Evolutionary conservation across 2,329 filamentous ascomycete species (phyloP).

Genomic region (Periglandula ipomoeae): DNA sequence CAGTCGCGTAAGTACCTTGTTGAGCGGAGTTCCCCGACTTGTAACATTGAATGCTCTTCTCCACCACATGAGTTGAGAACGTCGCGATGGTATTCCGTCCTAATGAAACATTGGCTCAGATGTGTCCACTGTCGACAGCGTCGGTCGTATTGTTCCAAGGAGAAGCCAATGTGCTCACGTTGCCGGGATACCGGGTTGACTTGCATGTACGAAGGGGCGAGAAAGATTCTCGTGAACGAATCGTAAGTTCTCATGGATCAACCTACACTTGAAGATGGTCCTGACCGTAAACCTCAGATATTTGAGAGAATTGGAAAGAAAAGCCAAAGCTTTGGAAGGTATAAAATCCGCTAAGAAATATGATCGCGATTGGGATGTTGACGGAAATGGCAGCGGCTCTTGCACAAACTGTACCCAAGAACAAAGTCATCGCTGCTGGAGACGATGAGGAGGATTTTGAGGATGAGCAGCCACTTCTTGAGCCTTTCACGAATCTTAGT

Average conservation of each 20-base stretch:
- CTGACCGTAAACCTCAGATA: slow-evolving; percentile 16
- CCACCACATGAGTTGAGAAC: no score
- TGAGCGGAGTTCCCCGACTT: background rate
- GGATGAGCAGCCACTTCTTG: slow-evolving; percentile 22
- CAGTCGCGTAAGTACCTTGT: slow-evolving; percentile 17
- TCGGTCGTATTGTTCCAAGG: slow-evolving; percentile 27
- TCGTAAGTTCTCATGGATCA: slow-evolving; percentile 11
- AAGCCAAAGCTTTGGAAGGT: slow-evolving; percentile 22
- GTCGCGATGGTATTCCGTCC: no score
- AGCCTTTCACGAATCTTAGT: slow-evolving; percentile 26
- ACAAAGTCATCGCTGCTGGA: slow-evolving; percentile 6
- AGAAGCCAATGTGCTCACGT: slow-evolving; percentile 24
- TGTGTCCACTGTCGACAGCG: slow-evolving; percentile 26
- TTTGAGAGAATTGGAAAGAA: slow-evolving; percentile 23
- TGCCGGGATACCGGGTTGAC: slow-evolving; percentile 21
- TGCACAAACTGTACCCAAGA: background rate
- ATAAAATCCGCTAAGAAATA: no score
- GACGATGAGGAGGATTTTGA: slow-evolving; percentile 21
- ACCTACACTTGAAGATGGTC: background rate
- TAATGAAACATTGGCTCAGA: no score
- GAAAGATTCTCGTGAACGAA: slow-evolving; percentile 27
- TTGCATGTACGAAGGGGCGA: slow-evolving; percentile 26
- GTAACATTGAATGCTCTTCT: no score
- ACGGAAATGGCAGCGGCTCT: no score
- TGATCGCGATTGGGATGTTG: no score